phyloP scores from a whole-genome alignment of 164 flowering plant genomes.

The Chimonanthus praecox region DNA sequence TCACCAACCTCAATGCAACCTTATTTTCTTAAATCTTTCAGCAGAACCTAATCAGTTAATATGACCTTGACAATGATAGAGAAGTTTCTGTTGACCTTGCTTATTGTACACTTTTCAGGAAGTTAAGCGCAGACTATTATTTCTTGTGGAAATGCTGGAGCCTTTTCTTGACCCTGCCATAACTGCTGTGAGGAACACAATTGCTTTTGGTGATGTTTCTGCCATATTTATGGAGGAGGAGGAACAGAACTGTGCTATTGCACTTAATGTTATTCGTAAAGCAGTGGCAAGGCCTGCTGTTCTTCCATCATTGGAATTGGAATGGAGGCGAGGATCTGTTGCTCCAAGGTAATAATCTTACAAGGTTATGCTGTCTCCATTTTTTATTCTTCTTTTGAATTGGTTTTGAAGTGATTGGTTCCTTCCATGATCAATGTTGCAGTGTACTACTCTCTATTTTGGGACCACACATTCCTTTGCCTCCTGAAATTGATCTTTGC shows the following conservation, averaged over 20 bases:
- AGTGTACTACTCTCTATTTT: conserved; percentile 83
- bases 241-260: conserved; percentile 51
- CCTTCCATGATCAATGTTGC: conserved; percentile 18
- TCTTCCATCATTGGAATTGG: conserved; percentile 79
- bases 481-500: conserved; percentile 68
- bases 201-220: conserved; percentile 70
- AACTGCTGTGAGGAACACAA: conserved; percentile 36
- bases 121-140: conserved; percentile 66
- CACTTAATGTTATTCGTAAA: conserved; percentile 64
- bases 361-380: background rate
- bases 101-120: conserved; percentile 39
- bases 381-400: conserved; percentile 5
- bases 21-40: background rate
- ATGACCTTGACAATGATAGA: background rate
- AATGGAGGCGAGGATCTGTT: conserved; percentile 80
- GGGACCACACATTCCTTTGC: conserved; percentile 73
- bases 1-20: background rate
- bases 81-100: background rate
- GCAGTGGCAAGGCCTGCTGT: conserved; percentile 72
- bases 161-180: conserved; percentile 82
- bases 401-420: conserved; percentile 6
- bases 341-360: conserved; percentile 64
- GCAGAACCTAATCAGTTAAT: background rate
- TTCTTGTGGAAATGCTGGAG: conserved; percentile 88
- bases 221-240: conserved; percentile 39